phyloP scores from a whole-genome alignment of 139 green algal species.

The Volvox africanus region DNA sequence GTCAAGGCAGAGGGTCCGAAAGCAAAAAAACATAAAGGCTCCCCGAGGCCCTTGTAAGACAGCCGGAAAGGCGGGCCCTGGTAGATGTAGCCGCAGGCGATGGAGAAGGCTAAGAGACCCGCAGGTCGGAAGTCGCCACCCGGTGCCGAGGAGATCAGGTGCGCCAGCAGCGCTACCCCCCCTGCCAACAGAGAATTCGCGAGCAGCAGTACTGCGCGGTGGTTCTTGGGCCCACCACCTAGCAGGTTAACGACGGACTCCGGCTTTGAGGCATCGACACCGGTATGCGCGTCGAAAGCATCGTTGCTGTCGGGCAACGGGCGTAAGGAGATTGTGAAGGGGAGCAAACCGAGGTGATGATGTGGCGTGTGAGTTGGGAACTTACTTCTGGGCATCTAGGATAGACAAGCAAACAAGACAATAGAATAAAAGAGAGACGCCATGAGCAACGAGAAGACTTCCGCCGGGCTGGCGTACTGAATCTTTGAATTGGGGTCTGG shows the following conservation, averaged over 20 bases:
- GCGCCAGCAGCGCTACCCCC: conserved; percentile 69
- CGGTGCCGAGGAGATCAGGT: conserved; percentile 52
- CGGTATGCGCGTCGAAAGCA: conserved; percentile 92
- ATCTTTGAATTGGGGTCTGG: no score
- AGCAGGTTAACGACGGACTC: conserved; percentile 97
- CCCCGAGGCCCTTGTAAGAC: conserved; percentile 96
- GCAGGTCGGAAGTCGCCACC: conserved; percentile 45
- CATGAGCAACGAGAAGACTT: no score
- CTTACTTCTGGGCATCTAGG: no score
- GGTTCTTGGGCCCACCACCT: not conserved
- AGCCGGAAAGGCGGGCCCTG: conserved; percentile 97
- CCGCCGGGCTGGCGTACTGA: no score
- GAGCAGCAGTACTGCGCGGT: conserved; percentile 25
- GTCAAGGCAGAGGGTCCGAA: conserved; percentile 94
- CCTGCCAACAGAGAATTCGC: conserved; percentile 67
- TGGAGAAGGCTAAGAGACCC: conserved; percentile 82
- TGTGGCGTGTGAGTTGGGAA: no score
- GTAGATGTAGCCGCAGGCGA: conserved; percentile 96
- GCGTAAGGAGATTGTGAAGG: no score
- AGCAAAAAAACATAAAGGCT: conserved; percentile 96
- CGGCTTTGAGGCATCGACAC: conserved; percentile 91
- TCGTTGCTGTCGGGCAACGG: conserved; percentile 87
- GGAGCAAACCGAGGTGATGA: no score
- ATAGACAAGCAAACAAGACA: no score
- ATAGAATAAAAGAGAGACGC: no score